Evolutionary conservation across 2,329 filamentous ascomycete species (phyloP), one percentile per base, ranked within the genome.

Genomic region (Sphaerulina musiva): DNA sequence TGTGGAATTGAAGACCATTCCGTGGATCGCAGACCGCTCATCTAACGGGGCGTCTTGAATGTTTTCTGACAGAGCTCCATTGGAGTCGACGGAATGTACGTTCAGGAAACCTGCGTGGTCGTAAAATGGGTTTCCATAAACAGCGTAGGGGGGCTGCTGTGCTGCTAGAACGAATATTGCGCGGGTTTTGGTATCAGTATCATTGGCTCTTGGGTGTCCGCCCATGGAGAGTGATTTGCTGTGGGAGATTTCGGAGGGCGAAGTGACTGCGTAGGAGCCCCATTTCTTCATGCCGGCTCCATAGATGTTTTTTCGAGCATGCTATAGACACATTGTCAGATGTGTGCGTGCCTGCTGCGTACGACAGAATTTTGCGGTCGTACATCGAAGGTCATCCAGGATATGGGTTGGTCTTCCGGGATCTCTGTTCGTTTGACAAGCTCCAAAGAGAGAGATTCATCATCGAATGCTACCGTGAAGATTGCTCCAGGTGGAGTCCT

Each of bases 201-300:
- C 81, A 62, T 82, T 78, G 48, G 89, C 88, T 63, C 78, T 77
- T 56, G 84, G 81, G 68, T 95, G 80, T 62, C 87, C 85, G 43
- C 81, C 83, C 70, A 95, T 85, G 2, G 86, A 79, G 70, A 89
- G 83, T 11, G 89, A 89, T 43, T 78, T 78, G 69, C 86, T 80
- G 62, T 93, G 89, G 45, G 82, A 73, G 60, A 95, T 93, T 47
- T 89, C 82, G 1, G 82, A 84, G 2, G 89, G 86, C 62, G 81
- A 85, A 64, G 84, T 81, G 65, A 95, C 86, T 44, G 83, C 76
- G 70, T 88, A 92, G 69, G 86, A 90, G 47, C 85, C 85, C 88
- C 89, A 95, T 70, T 90, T 92, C 78, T 95, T 95, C 88, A 93
- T 93, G 57, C 88, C 87, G 3, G 89, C 85, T 65, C 89, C 89